Evolutionary conservation across 1,284 basidiomycete species (phyloP).

Genomic region (Volvariella volvacea): DNA sequence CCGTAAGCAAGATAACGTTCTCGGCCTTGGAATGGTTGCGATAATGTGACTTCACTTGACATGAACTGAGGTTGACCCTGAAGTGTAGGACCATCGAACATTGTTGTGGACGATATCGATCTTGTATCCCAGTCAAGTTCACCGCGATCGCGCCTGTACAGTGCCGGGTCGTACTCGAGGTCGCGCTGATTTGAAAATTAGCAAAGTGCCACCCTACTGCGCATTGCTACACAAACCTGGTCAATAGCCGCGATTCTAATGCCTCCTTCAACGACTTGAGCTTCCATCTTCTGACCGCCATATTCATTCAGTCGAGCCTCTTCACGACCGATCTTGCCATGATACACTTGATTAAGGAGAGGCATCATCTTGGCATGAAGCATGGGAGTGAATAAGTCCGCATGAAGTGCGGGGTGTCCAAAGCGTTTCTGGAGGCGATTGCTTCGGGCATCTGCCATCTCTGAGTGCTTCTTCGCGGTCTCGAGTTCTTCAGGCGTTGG

Average conservation of each 20-base stretch:
- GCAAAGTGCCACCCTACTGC: not conserved
- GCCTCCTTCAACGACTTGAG: constrained; percentile 61
- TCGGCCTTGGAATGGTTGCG: constrained; percentile 31
- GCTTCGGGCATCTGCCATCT: constrained; percentile 58
- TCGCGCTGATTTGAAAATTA: constrained; percentile 38
- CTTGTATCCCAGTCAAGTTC: constrained; percentile 76
- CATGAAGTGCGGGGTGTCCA: constrained; percentile 77
- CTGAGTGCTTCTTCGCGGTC: constrained; percentile 65
- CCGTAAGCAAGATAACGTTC: constrained; percentile 50
- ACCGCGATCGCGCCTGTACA: constrained; percentile 72
- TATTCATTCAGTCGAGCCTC: constrained; percentile 65
- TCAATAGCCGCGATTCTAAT: constrained; percentile 74
- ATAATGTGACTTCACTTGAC: constrained; percentile 24
- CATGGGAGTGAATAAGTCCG: constrained; percentile 83
- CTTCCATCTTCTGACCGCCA: constrained; percentile 67
- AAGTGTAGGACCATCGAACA: constrained; percentile 40
- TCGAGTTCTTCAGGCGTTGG: constrained; percentile 68
- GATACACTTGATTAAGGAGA: constrained; percentile 67
- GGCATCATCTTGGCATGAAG: constrained; percentile 81
- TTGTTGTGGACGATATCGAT: constrained; percentile 55
- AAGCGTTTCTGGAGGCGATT: constrained; percentile 78
- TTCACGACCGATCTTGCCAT: constrained; percentile 60
- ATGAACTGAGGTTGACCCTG: constrained; percentile 38
- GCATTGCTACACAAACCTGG: constrained; percentile 36
- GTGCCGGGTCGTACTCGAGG: constrained; percentile 67